Evolutionary conservation across 2,329 filamentous ascomycete genomes (phyloP).

Genomic region (Alternaria postmessia): DNA sequence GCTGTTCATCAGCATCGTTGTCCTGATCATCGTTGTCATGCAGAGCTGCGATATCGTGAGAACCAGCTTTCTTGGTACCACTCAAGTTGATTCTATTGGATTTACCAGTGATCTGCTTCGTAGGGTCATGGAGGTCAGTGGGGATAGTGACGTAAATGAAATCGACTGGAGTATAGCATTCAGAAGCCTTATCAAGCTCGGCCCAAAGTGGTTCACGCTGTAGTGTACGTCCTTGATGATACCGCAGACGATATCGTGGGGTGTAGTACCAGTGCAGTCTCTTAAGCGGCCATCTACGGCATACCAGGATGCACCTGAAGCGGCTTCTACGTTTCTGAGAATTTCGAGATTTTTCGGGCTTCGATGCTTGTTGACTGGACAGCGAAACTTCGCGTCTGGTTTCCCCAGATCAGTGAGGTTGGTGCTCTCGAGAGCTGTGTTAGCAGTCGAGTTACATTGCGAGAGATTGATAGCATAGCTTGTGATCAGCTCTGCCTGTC

Average conservation of each 20-base stretch:
- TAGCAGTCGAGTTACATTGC: too few relatives aligned
- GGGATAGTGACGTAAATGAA: slow-evolving; percentile 6
- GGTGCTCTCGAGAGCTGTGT: background rate
- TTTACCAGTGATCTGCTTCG: slow-evolving; percentile 20
- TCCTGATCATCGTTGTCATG: background rate
- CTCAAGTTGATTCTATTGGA: background rate
- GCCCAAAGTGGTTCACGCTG: slow-evolving; percentile 60
- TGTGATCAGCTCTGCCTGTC: background rate
- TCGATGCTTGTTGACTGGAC: slow-evolving; percentile 58
- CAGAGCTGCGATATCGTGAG: background rate
- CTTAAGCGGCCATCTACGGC: slow-evolving; percentile 30
- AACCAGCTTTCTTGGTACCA: background rate
- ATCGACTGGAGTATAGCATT: background rate
- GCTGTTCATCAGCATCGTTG: background rate
- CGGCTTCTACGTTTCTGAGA: slow-evolving; percentile 52
- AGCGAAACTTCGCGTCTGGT: slow-evolving; percentile 35
- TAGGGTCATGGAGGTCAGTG: slow-evolving; percentile 8
- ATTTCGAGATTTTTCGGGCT: slow-evolving; percentile 53
- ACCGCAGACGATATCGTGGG: slow-evolving; percentile 14
- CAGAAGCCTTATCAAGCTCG: slow-evolving; percentile 34
- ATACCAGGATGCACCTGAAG: slow-evolving; percentile 60
- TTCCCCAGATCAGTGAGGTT: background rate
- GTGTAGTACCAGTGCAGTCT: slow-evolving; percentile 7
- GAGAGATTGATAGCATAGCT: too few relatives aligned
- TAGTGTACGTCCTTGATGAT: slow-evolving; percentile 47